Base-by-base conservation (phyloP, 179 eudicot genomes). In the Camellia oleifera region DNA sequence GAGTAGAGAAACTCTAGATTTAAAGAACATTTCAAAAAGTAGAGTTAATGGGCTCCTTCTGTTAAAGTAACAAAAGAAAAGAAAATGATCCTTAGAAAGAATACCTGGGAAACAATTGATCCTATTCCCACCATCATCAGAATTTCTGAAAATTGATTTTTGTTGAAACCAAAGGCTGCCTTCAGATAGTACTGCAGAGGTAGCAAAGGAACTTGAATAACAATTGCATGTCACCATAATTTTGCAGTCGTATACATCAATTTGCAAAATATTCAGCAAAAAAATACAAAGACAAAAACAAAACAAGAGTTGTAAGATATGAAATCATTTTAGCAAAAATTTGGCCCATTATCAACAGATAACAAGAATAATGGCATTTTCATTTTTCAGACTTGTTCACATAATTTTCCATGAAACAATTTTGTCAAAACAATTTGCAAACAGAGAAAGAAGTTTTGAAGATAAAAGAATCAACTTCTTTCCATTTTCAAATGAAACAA, bases 21-120 rank as follows among this genome's bases (percentile, higher is more conserved):
- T 4, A 40, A 53, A 53, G 44, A 56, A 50, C 26, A 20, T 9
- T 44, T 32, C 48, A 14, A 12, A 52, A 20, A 18, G 13, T 32
- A 48, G 73, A 14, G 40, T 32, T 32, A 32, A 32, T 32, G 40
- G 40, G 2, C 40, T 32, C 40, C 40, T 32, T 32, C 40, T 32
- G 40, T 32, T 6, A 44, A 57, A 26, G 57, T 23, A 18, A 48
- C 44, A 52, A n/a, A 54, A 50, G 44, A 40, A 32, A 67, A 18
- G 2, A 17, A 48, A 5, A 50, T 6, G 50, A 61, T 46, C 23
- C 10, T 2, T 9, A 46, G 12, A 48, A 70, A n/a, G 40, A 74
- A 66, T 89, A 92, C 98, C 98, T 92, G 98, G 82, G 97, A 91
- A 75, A 92, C 85, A 75, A 94, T 94, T 67, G 97, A 91, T 82